phyloP scores from a whole-genome alignment of 345 rosid species.

The Ceriops tagal region DNA sequence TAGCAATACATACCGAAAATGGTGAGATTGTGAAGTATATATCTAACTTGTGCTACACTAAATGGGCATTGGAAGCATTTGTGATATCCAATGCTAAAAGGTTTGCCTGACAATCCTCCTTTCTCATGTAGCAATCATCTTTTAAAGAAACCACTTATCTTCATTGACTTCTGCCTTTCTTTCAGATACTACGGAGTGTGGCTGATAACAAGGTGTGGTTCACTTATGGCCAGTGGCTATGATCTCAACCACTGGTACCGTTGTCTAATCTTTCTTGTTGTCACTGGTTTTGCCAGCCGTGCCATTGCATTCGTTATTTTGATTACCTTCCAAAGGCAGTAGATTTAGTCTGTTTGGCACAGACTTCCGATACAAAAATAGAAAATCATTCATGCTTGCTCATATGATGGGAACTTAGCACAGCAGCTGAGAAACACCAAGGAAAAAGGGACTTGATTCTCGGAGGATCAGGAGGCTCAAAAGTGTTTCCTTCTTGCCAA shows the following conservation, averaged over 20 bases:
- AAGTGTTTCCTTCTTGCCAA: too few relatives aligned
- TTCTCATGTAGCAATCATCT: neutral
- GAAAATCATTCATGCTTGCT: neutral
- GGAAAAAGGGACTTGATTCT: neutral
- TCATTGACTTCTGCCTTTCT: neutral
- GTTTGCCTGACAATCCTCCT: constrained; percentile 23
- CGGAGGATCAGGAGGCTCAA: neutral
- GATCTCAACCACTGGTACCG: constrained; percentile 61
- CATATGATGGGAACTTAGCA: neutral
- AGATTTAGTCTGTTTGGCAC: constrained; percentile 1
- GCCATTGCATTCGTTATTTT: constrained; percentile 54
- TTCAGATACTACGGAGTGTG: constrained; percentile 90
- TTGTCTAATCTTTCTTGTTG: constrained; percentile 50
- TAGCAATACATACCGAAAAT: constrained; percentile 53
- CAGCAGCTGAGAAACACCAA: neutral
- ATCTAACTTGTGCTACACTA: constrained; percentile 65
- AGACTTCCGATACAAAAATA: constrained; percentile 2
- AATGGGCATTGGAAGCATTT: constrained; percentile 97
- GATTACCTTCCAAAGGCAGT: constrained; percentile 64
- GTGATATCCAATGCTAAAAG: constrained; percentile 93
- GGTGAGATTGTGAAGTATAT: constrained; percentile 31
- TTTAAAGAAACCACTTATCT: neutral
- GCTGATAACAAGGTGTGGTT: constrained; percentile 90
- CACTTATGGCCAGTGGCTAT: constrained; percentile 59
- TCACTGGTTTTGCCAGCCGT: constrained; percentile 58